These are phyloP conservation scores for Neoconidiobolus thromboides DNA, from an alignment of 371 early-diverging fungal genomes.

Conservation along the genomic window DNA sequence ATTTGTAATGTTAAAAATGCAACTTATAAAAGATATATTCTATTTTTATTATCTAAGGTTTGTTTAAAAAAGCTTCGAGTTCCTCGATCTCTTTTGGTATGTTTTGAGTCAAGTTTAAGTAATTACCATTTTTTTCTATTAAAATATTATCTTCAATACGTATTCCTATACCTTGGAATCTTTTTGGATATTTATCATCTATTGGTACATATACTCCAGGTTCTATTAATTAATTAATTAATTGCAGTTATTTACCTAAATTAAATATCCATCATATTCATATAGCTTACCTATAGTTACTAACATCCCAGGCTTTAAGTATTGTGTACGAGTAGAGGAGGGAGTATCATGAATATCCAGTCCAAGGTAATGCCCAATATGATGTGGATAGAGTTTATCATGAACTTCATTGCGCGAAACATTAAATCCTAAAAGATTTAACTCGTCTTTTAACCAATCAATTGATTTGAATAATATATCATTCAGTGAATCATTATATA, in stretches of 20 bases:
- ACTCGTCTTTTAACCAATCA: slow-evolving; percentile 33
- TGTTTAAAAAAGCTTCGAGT: no score
- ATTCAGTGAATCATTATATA: slow-evolving; percentile 39
- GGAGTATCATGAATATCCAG: slow-evolving; percentile 85
- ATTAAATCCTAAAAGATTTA: slow-evolving; percentile 41
- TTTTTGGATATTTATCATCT: slow-evolving; percentile 46
- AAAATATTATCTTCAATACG: slow-evolving; percentile 92
- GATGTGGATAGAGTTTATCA: slow-evolving; percentile 73
- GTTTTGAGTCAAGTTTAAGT: slow-evolving; percentile 44
- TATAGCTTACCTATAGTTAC: slow-evolving; percentile 52
- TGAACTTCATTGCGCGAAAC: slow-evolving; percentile 29
- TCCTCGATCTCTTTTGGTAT: slow-evolving; percentile 81
- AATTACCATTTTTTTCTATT: slow-evolving; percentile 35
- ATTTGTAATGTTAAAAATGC: no score
- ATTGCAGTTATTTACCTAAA: not conserved
- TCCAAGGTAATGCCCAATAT: slow-evolving; percentile 87
- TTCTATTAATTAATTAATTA: slow-evolving; percentile 24
- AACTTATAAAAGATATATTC: no score
- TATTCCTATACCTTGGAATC: slow-evolving; percentile 80
- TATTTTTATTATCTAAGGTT: no score
- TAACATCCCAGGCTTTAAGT: slow-evolving; percentile 62
- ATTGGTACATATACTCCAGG: slow-evolving; percentile 87
- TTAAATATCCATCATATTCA: not conserved
- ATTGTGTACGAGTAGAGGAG: slow-evolving; percentile 43
- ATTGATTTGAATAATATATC: slow-evolving; percentile 58